Percentiles rank a stretch among this genome's conserved stretches.
Evolutionary conservation across 1,139 yeast species (phyloP).

Genomic region (Hemisphaericaspora xylofermentans): DNA sequence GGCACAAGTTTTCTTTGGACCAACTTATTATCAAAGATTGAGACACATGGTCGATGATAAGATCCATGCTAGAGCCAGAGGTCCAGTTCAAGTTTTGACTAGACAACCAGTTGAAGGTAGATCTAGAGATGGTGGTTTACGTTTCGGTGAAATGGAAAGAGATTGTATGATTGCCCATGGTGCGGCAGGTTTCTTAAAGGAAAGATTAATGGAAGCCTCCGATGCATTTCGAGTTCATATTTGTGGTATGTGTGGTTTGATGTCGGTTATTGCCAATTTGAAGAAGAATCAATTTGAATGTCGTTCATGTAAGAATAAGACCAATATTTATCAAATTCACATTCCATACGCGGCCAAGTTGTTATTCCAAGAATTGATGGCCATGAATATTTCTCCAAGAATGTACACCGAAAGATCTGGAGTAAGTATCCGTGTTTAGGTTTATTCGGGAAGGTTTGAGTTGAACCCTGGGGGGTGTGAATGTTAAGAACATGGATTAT

Average conservation of each 20-base stretch:
- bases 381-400: slow-evolving; percentile 94
- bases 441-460: not conserved
- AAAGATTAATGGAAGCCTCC: slow-evolving; percentile 97
- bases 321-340: slow-evolving; percentile 95
- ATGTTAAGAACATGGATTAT: not conserved
- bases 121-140: slow-evolving; percentile 98
- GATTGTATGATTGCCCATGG: slow-evolving; percentile 99
- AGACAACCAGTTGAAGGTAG: slow-evolving; percentile 99
- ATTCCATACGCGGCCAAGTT: slow-evolving; percentile 97
- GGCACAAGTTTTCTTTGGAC: slow-evolving; percentile 99
- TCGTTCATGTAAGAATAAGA: slow-evolving; percentile 97
- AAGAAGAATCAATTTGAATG: slow-evolving; percentile 98
- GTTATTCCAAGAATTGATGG: slow-evolving; percentile 97
- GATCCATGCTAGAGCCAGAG: slow-evolving; percentile 99
- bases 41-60: slow-evolving; percentile 99
- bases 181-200: slow-evolving; percentile 96
- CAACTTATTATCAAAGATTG: slow-evolving; percentile 96
- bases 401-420: slow-evolving; percentile 67
- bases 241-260: slow-evolving; percentile 96
- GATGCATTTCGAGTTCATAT: slow-evolving; percentile 98
- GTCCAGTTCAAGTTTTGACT: slow-evolving; percentile 96
- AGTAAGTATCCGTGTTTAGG: slow-evolving; percentile 38
- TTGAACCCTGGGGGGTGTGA: slow-evolving; percentile 1
- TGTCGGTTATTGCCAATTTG: slow-evolving; percentile 95
- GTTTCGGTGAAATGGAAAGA: slow-evolving; percentile 99